Percentiles rank a stretch among this genome's conserved stretches.
phyloP scores from a whole-genome alignment of 371 early-diverging fungal species.

The Lichtheimia hyalospora region DNA sequence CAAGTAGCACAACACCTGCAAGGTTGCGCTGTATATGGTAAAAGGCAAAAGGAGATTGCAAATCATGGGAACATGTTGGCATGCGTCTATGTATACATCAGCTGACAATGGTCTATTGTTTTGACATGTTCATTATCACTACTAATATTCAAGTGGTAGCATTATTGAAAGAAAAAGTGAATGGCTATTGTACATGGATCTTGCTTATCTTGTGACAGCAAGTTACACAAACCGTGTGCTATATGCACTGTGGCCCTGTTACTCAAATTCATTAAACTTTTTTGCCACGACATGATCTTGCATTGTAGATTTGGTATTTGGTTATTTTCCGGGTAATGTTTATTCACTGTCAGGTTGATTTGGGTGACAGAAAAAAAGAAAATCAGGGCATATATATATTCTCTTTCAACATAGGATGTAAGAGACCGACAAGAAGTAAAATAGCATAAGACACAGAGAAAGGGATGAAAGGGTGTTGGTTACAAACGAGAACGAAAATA shows the following conservation, averaged over 20 bases:
- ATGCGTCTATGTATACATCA: no score
- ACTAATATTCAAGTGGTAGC: not conserved
- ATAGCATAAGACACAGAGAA: not conserved
- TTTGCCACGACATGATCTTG: no score
- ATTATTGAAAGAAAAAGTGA: not conserved
- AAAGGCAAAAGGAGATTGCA: no score
- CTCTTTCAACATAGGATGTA: not conserved
- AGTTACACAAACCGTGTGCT: not conserved
- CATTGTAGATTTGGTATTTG: not conserved
- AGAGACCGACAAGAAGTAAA: slow-evolving; percentile 4
- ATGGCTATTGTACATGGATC: not conserved
- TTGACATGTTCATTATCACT: no score
- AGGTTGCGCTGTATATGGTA: no score
- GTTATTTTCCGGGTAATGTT: not conserved
- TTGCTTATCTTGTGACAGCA: slow-evolving; percentile 2
- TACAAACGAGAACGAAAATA: no score
- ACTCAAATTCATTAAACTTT: slow-evolving; percentile 3
- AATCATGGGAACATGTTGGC: no score
- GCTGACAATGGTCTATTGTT: no score
- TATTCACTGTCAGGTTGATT: no score
- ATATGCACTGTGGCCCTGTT: not conserved
- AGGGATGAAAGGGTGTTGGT: not conserved
- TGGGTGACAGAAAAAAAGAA: no score
- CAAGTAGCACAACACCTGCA: no score
- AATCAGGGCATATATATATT: no score